Conservation (phyloP, 169 alveolate genomes). For the Theileria sp. region DNA sequence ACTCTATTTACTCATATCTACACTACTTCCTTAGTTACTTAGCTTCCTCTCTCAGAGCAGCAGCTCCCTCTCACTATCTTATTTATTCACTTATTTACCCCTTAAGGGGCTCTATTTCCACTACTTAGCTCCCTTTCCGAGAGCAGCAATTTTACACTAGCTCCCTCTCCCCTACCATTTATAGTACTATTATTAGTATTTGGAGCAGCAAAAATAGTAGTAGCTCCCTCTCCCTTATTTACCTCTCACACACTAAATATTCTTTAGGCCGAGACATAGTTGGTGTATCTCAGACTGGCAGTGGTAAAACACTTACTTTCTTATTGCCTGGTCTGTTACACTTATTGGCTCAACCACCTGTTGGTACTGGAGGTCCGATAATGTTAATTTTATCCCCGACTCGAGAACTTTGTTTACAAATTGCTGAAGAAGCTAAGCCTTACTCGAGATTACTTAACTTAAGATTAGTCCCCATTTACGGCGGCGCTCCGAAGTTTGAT, state of each 20-base stretch:
- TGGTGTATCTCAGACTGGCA: constrained; percentile 95
- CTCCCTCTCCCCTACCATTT: no score
- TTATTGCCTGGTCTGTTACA: constrained; percentile 89
- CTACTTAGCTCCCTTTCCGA: no score
- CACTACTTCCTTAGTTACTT: no score
- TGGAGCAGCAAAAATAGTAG: no score
- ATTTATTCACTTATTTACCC: no score
- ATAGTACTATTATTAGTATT: no score
- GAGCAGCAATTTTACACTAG: no score
- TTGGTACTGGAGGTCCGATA: constrained; percentile 48
- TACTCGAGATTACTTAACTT: constrained; percentile 70
- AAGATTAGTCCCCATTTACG: constrained; percentile 80
- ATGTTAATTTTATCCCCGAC: constrained; percentile 83
- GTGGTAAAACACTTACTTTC: constrained; percentile 94
- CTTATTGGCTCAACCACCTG: constrained; percentile 79
- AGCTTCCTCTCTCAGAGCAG: no score
- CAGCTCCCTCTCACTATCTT: no score
- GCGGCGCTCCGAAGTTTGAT: constrained; percentile 80
- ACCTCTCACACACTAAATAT: no score
- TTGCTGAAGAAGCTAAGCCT: constrained; percentile 68
- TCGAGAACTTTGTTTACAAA: constrained; percentile 86
- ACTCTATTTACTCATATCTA: background rate
- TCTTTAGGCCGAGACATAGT: constrained; percentile 89
- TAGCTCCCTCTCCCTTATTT: no score
- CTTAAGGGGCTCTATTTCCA: no score